Evolutionary conservation across 768 basidiomycete genomes (phyloP), one percentile per base, ranked within the genome.

Genomic region (Hydnomerulius pinastri): DNA sequence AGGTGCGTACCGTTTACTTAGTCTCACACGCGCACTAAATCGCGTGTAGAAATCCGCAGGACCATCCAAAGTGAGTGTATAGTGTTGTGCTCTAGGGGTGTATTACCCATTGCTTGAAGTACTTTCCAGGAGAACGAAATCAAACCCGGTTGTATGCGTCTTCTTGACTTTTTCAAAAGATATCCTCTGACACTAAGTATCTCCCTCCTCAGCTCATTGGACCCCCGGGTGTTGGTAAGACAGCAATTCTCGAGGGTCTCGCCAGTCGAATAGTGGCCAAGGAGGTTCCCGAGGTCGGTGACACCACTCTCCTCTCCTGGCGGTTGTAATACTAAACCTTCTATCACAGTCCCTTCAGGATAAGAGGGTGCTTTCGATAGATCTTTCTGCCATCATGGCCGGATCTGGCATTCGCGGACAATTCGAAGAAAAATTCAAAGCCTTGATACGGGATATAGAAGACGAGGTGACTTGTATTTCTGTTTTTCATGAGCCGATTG

Each of bases 361-460:
- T 60, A 96, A 94, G 64, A 82, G 88, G n/a, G 89, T 97, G 0
- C 78, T 96, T 0, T 84, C 93, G 0, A 79, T 96, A 46, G 93
- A 95, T 65, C 76, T 96, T 2, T 78, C 91, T 0, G 82, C 85
- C 1, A 81, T 96, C 20, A 80, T 95, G 72, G 93, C 91, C 6
- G 93, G 93, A 1, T 91, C 92, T 1, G 92, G 92, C 0, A 88
- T 96, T 45, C 83, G 93, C 35, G 93, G 93, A 2, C 90, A 93
- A 58, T 95, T 95, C 46, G 93, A 97, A 59, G 91, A 92, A 66
- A 92, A 92, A 58, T 94, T 95, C 78, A 94, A 95, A 66, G 87
- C 84, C 0, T 74, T 97, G 2, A 73, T 96, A n/a, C 80, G 80
- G 23, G 93, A 97, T 61, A 95, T 97, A 50, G 92, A 94, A 64